A percentile compares a stretch with the other conserved stretches of the same genome.
These are phyloP conservation scores for Salicornia ramosissima DNA, from an alignment of 148 eudicot genomes.

Conservation along the genomic window DNA sequence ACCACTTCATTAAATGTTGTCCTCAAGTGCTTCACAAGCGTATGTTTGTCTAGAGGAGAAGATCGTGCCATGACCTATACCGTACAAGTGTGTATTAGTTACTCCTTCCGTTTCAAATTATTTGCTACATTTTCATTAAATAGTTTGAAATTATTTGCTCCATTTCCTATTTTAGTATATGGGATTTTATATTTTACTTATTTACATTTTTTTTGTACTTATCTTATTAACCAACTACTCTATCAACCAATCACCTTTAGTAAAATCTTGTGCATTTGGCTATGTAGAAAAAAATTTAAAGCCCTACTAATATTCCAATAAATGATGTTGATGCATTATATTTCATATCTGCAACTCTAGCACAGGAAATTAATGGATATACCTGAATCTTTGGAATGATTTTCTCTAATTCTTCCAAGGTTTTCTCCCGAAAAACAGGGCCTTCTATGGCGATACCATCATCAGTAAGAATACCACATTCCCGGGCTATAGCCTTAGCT, in stretches of 20 bases:
- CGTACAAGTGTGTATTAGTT: not conserved
- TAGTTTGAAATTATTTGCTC: too few species aligned
- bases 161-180: too few species aligned
- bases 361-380: not conserved
- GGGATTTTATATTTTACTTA: too few species aligned
- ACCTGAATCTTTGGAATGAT: conserved; percentile 92
- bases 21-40: conserved; percentile 81
- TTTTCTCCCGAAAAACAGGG: conserved; percentile 83
- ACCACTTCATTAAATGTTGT: conserved; percentile 97
- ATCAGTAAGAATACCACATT: conserved; percentile 98
- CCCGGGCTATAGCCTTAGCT: conserved; percentile 96
- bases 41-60: conserved; percentile 94
- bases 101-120: too few species aligned
- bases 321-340: not conserved
- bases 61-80: conserved; percentile 94
- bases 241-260: too few species aligned
- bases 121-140: too few species aligned
- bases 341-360: not conserved
- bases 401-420: conserved; percentile 54
- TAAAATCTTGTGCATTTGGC: too few species aligned
- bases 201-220: too few species aligned
- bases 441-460: conserved; percentile 96
- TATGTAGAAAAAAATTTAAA: too few species aligned
- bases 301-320: not conserved
- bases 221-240: too few species aligned